Base-by-base conservation (phyloP, 1,139 yeast species). In the Groenewaldozyma auringiensis region DNA sequence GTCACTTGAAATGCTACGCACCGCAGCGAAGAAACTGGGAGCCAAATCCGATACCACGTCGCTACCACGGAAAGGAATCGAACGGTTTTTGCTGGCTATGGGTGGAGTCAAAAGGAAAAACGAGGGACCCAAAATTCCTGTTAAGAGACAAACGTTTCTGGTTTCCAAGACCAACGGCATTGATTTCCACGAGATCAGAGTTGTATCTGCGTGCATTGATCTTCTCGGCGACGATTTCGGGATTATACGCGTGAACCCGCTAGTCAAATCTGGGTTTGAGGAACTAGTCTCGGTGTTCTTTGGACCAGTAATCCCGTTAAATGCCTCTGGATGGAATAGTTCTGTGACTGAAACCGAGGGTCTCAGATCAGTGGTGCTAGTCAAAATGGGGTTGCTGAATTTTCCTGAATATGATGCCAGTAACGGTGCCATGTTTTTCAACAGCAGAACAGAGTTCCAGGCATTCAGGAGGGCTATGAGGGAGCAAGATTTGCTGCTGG, bases 231-330 rank as follows among this genome's bases (percentile, higher is more conserved):
- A 25, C 6, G 29, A 25, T 25, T 25, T 25, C 11, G 29, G 29
- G 29, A 8, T 25, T 6, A 11, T 25, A 25, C 4, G 22, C 4
- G n/a, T 35, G 6, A 35, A 35, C 25, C 22, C 25, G 4, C 25
- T 35, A 18, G 38, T 35, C 21, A 35, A 35, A 18, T 17, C 38
- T 18, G 21, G 21, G 25, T 35, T 35, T 18, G 38, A 35, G 16
- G 38, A 35, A 18, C 9, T 35, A 20, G n/a, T 35, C 14, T 35
- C 38, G 4, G 13, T 35, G 38, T 35, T 35, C 16, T 35, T 35
- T 20, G n/a, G n/a, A 4, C 38, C 38, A 8, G 13, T 16, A 4
- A 14, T 35, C 4, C 38, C 38, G 4, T 11, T 35, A 20, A n/a
- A 14, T n/a, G 20, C n/a, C 9, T 13, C 13, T 20, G 6, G n/a